A percentile compares a stretch with the other conserved stretches of the same genome.
These are phyloP conservation scores for Lyophyllum decastes DNA, from an alignment of 768 basidiomycete species.

Conservation along the genomic window DNA sequence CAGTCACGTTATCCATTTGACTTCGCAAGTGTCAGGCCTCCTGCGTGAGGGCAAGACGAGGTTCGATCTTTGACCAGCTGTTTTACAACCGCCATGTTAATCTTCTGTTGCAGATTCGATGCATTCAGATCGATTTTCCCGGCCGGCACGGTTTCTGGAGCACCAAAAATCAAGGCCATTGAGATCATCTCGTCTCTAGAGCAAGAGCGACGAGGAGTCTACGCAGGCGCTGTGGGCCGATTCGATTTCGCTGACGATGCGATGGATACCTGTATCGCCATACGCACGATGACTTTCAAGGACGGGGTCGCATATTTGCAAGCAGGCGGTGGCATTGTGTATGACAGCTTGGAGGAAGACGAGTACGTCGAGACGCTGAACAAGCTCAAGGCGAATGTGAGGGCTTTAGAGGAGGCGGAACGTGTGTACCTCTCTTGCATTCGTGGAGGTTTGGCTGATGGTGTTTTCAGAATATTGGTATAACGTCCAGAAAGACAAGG, in stretches of 20 bases:
- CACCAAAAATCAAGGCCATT: conserved; percentile 98
- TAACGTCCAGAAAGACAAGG: conserved; percentile 54
- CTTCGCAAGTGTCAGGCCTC: conserved; percentile 89
- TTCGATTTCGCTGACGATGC: conserved; percentile 94
- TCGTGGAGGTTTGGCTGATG: conserved; percentile 18
- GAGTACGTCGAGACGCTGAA: conserved; percentile 96
- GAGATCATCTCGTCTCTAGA: conserved; percentile 89
- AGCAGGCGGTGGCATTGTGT: conserved; percentile 97
- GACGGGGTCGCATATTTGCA: conserved; percentile 89
- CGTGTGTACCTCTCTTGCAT: conserved; percentile 50
- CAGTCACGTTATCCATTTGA: conserved; percentile 97
- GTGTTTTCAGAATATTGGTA: conserved; percentile 64
- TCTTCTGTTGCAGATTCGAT: conserved; percentile 68
- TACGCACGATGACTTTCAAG: conserved; percentile 97
- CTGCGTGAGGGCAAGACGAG: conserved; percentile 83
- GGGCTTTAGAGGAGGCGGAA: conserved; percentile 86
- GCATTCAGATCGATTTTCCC: conserved; percentile 99
- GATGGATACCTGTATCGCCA: conserved; percentile 99
- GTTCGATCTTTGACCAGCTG: conserved; percentile 38
- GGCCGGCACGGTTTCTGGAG: conserved; percentile 97
- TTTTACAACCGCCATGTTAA: conserved; percentile 3
- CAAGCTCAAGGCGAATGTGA: conserved; percentile 86
- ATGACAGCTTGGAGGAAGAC: conserved; percentile 96
- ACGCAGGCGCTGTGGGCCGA: conserved; percentile 97
- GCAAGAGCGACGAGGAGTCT: conserved; percentile 87